Evolutionary conservation across 2,329 filamentous ascomycete genomes (phyloP).

Genomic region (Aspergillus fumigatus): DNA sequence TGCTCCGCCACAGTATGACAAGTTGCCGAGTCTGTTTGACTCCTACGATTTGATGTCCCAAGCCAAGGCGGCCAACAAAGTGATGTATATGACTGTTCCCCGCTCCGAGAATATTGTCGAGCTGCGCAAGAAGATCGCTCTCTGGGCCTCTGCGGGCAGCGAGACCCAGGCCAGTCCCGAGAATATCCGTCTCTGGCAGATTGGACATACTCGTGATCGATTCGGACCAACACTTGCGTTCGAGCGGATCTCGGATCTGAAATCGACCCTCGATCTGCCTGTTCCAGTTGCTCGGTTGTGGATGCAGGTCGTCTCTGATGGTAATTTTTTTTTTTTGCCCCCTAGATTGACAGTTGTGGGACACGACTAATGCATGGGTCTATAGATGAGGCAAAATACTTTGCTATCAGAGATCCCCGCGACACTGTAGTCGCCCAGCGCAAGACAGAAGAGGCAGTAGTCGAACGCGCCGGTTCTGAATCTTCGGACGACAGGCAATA

Average conservation of each 20-base stretch:
- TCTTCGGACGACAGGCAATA: constrained; percentile 17
- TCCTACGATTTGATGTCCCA: constrained; percentile 41
- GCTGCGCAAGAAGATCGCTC: constrained; percentile 34
- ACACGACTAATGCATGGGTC: constrained; percentile 6
- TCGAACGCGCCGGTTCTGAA: constrained; percentile 24
- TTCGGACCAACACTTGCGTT: constrained; percentile 33
- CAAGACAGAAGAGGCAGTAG: constrained; percentile 27
- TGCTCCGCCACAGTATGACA: constrained; percentile 30
- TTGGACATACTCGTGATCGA: constrained; percentile 31
- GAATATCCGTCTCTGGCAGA: constrained; percentile 38
- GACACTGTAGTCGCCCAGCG: constrained; percentile 18
- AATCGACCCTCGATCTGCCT: constrained; percentile 24
- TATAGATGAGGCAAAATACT: constrained; percentile 32
- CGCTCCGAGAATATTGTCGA: constrained; percentile 31
- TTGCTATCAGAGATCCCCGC: constrained; percentile 33
- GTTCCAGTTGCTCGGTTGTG: constrained; percentile 32
- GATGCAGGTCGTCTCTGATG: constrained; percentile 36
- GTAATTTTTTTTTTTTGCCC: constrained; percentile 11
- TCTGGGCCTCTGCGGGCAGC: constrained; percentile 24
- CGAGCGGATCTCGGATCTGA: constrained; percentile 30
- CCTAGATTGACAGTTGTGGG: neutral
- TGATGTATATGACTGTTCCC: constrained; percentile 35
- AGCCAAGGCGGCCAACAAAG: constrained; percentile 29
- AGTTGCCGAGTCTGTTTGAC: constrained; percentile 38
- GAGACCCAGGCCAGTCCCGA: constrained; percentile 24